Conservation (phyloP, 106 monocot species). For the Narthecium ossifragum region DNA sequence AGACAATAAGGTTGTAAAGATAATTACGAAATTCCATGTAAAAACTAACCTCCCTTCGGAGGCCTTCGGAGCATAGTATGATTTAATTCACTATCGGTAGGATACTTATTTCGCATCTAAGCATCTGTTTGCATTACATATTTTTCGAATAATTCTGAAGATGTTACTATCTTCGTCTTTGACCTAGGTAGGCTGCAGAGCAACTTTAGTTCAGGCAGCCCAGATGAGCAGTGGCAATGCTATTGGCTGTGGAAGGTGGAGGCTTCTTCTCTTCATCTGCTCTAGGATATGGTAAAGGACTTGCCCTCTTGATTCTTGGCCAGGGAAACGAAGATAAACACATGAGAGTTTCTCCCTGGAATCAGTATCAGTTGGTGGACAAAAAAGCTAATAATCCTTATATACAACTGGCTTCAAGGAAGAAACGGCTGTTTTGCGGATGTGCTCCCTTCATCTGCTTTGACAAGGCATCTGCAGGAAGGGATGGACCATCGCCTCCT, state of each 20-base stretch:
- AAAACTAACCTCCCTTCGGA: no score
- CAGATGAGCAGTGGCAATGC: conserved; percentile 58
- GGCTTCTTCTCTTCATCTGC: conserved; percentile 97
- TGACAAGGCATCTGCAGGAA: conserved; percentile 20
- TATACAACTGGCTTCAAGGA: conserved; percentile 34
- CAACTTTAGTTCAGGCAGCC: no score
- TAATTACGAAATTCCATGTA: no score
- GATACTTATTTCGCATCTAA: no score
- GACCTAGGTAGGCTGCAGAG: no score
- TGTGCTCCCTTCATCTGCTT: conserved; percentile 30
- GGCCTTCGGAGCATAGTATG: no score
- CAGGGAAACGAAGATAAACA: conserved; percentile 57
- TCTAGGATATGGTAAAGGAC: conserved; percentile 76
- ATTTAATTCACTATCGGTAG: no score
- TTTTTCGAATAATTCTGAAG: no score
- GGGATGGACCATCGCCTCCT: conserved; percentile 28
- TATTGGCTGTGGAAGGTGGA: conserved; percentile 92
- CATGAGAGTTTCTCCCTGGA: conserved; percentile 67
- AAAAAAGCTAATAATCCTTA: conserved; percentile 30
- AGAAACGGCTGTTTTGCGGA: conserved; percentile 26
- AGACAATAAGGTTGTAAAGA: no score
- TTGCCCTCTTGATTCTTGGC: conserved; percentile 70
- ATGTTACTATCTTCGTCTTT: no score
- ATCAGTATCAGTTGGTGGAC: conserved; percentile 74
- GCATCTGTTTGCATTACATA: no score